phyloP scores from a whole-genome alignment of 768 basidiomycete genomes.

The Cyathus striatus region DNA sequence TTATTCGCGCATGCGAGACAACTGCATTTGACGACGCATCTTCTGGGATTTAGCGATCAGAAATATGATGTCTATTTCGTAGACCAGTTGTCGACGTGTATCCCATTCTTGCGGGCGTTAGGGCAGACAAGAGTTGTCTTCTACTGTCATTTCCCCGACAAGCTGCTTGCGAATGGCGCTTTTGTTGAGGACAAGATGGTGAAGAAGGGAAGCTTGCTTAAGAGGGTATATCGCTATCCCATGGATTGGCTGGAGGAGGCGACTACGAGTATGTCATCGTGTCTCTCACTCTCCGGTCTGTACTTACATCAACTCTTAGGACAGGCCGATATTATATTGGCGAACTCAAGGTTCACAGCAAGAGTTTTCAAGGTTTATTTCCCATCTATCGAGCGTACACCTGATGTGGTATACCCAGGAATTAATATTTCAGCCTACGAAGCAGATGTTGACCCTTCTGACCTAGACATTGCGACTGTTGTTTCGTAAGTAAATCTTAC shows the following conservation, averaged over 20 bases:
- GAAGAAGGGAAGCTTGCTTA: slow-evolving; percentile 47
- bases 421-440: slow-evolving; percentile 81
- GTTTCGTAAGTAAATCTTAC: slow-evolving; percentile 46
- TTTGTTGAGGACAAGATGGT: slow-evolving; percentile 49
- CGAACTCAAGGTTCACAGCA: slow-evolving; percentile 90
- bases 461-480: slow-evolving; percentile 49
- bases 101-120: slow-evolving; percentile 73
- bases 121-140: slow-evolving; percentile 83
- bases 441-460: slow-evolving; percentile 29
- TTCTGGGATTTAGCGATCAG: slow-evolving; percentile 46
- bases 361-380: slow-evolving; percentile 76
- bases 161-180: slow-evolving; percentile 73
- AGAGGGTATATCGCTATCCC: slow-evolving; percentile 77
- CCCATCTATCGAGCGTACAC: slow-evolving; percentile 53
- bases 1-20: slow-evolving; percentile 86
- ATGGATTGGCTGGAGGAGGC: slow-evolving; percentile 89
- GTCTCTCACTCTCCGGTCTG: neutral
- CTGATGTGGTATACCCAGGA: slow-evolving; percentile 90
- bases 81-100: slow-evolving; percentile 90
- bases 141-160: slow-evolving; percentile 98
- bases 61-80: slow-evolving; percentile 86
- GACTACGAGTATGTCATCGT: slow-evolving; percentile 67
- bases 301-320: slow-evolving; percentile 35
- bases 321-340: slow-evolving; percentile 86
- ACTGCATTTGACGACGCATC: slow-evolving; percentile 67